Base-by-base conservation (phyloP, 1,139 yeast genomes). In the Entelexis paramagnoliae region DNA sequence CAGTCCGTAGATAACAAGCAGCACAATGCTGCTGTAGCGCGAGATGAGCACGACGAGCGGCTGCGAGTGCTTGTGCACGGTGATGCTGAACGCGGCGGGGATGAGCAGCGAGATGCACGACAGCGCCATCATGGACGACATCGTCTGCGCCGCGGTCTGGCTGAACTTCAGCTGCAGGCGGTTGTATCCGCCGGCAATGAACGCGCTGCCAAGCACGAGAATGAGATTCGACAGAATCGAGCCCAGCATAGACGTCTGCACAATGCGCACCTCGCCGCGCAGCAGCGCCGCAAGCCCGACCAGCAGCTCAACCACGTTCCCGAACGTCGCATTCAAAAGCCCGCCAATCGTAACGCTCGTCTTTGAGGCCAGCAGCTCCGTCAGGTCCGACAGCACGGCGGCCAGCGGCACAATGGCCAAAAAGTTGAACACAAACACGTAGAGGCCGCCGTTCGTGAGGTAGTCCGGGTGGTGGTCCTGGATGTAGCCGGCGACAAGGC, bases 91-190 rank as follows among this genome's bases (percentile, higher is more conserved):
- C 0, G 97, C 96, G 3, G 98, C 97, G 3, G 98, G 98, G 55
- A 91, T 81, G 63, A 91, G 69, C 60, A 91, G 74, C 1, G 96
- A 88, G 34, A 91, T 83, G 44, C 93, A 83, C 0, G 96, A 87
- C 57, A 91, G 79, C 0, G 95, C 95, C 81, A 91, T 78, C 60
- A 91, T 74, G 2, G 96, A 86, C 32, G 91, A 80, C 96, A 93
- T 91, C 17, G 97, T 88, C 65, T 91, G 97, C 7, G 98, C 98
- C 11, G 89, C 96, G 0, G 97, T 89, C 68, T 83, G 94, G 72
- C 89, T 89, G 71, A 93, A 91, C 5, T 77, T 76, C 68, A 91
- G 97, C 66, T 85, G 94, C 44, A 81, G 76, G 56, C 93, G 77
- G 60, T 85, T 83, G 64, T 81, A 75, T n/a, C 98, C 98, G 52